Evolutionary conservation across 2,329 filamentous ascomycete species (phyloP), one percentile per base, ranked within the genome.

Genomic region (Ascochyta pisi): DNA sequence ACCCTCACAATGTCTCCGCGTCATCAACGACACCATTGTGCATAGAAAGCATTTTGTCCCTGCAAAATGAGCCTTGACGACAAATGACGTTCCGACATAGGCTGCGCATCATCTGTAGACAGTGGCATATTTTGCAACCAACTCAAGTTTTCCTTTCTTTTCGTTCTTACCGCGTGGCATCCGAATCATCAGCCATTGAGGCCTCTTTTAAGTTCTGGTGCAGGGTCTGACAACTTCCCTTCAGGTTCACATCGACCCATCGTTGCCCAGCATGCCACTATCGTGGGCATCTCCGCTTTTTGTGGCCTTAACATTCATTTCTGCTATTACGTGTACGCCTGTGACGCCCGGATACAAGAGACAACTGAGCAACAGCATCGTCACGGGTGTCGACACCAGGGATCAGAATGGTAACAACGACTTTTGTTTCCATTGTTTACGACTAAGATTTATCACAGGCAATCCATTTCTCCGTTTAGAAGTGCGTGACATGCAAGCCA

Each of bases 401-500:
- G 66, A 70, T 29, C 50, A 49, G n/a, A 61, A 66, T 37, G 63
- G 66, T 64, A 47, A 5, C 16, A 6, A 1, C 9, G 1, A 0
- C 3, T 4, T 7, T 3, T 8, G 6, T 5, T 34, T 26, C 31
- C 29, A 9, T 4, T 42, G 4, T 9, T 3, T 19, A 19, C 19
- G 19, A 19, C 19, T 19, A 19, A 19, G 19, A 19, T 19, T 19
- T 19, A 19, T 19, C 19, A 19, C 31, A 76, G 73, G 68, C 15
- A 61, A 68, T 34, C 66, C 66, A 1, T 64, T 64, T 15, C 54
- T 73, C n/a, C 84, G 91, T 50, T 81, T 81, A 39, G 90, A 96
- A 65, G 83, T 96, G 54, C 81, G 87, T 31, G 79, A 89, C 39
- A 79, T 96, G 62, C 61, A 66, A 48, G 76, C 83, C 38, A 84